These are phyloP conservation scores for Aspergillus biplanus DNA, from an alignment of 495 filamentous ascomycete species.

Conservation along the genomic window DNA sequence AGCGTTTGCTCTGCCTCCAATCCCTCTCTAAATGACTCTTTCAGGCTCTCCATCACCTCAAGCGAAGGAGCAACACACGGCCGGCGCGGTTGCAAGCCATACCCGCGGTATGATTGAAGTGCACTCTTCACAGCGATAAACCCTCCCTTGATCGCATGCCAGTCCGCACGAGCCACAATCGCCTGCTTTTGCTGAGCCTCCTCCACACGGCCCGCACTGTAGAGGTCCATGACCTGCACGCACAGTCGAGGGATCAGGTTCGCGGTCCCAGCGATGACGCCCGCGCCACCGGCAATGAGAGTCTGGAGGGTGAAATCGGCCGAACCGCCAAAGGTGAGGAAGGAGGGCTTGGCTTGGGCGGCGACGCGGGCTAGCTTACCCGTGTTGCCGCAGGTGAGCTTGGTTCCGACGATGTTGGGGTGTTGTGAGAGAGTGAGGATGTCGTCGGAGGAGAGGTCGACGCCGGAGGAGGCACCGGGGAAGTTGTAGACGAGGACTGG, in stretches of 20 bases:
- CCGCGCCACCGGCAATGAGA: constrained; percentile 79
- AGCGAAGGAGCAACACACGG: constrained; percentile 73
- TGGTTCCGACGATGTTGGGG: constrained; percentile 86
- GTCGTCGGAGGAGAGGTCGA: constrained; percentile 82
- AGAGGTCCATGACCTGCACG: constrained; percentile 73
- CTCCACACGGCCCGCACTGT: constrained; percentile 64
- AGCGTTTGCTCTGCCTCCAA: constrained; percentile 68
- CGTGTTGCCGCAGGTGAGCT: constrained; percentile 93
- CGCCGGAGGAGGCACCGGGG: constrained; percentile 76
- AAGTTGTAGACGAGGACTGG: constrained; percentile 95
- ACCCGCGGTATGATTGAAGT: constrained; percentile 72
- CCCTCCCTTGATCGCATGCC: constrained; percentile 83
- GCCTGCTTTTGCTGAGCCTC: constrained; percentile 80
- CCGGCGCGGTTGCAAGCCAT: constrained; percentile 76
- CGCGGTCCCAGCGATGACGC: constrained; percentile 81
- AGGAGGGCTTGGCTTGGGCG: constrained; percentile 62
- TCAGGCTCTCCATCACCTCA: constrained; percentile 62
- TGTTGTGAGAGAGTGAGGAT: constrained; percentile 76
- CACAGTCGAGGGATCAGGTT: constrained; percentile 84
- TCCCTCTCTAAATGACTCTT: constrained; percentile 74
- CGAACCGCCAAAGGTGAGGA: constrained; percentile 85
- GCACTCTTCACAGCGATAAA: constrained; percentile 85
- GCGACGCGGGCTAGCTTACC: constrained; percentile 85
- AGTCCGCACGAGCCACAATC: constrained; percentile 80
- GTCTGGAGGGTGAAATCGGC: constrained; percentile 89